Percentiles rank a stretch among this genome's conserved stretches.
phyloP scores from a whole-genome alignment of 805 yeast genomes.

The Teunomyces barrocoloradensis region DNA sequence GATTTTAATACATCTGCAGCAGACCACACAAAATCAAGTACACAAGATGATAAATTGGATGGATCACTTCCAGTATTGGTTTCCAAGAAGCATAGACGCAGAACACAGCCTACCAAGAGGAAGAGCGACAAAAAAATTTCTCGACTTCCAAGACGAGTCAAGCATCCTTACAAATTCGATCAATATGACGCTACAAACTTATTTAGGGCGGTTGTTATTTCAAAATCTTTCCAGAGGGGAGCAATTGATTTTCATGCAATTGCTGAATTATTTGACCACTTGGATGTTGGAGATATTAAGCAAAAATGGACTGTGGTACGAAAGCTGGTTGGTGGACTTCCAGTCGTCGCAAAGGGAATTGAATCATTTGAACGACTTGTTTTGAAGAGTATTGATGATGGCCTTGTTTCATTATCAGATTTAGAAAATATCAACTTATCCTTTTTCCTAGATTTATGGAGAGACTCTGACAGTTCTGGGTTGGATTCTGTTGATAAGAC shows the following conservation, averaged over 20 bases:
- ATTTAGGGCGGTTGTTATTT: constrained; percentile 63
- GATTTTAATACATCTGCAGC: neutral
- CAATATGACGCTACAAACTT: constrained; percentile 52
- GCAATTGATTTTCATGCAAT: constrained; percentile 66
- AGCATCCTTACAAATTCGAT: constrained; percentile 26
- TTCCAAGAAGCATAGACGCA: constrained; percentile 14
- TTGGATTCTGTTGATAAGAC: constrained; percentile 26
- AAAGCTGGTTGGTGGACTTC: constrained; percentile 42
- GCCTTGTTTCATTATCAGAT: constrained; percentile 47
- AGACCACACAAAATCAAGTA: neutral
- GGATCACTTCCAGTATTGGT: constrained; percentile 10
- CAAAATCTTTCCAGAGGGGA: constrained; percentile 56
- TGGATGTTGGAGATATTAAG: constrained; percentile 44
- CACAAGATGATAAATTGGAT: neutral
- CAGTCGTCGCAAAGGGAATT: constrained; percentile 58
- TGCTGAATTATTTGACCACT: constrained; percentile 44
- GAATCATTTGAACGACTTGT: constrained; percentile 69
- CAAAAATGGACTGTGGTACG: constrained; percentile 72
- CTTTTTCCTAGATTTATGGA: constrained; percentile 65
- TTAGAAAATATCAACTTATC: constrained; percentile 50
- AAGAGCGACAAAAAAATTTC: neutral
- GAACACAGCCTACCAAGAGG: constrained; percentile 12
- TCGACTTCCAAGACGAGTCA: constrained; percentile 11
- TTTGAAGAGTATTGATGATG: constrained; percentile 55
- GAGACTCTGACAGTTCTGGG: constrained; percentile 43